Conservation (phyloP, 257 asterid genomes). For the Sherardia arvensis region DNA sequence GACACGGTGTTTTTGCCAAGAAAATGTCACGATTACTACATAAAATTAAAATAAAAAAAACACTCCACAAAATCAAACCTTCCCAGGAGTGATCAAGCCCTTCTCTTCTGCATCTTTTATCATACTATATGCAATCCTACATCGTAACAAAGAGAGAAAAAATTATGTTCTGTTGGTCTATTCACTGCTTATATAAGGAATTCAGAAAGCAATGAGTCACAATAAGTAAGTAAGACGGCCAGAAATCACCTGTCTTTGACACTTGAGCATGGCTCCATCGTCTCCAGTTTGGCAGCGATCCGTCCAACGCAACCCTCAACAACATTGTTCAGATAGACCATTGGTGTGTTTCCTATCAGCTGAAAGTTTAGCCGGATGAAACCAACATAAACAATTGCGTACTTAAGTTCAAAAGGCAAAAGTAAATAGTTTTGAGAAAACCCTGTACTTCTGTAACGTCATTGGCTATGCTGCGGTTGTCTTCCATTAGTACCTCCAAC, state of each 20-base stretch:
- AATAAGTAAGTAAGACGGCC: background rate
- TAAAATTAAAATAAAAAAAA: background rate
- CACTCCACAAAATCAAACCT: conserved; percentile 14
- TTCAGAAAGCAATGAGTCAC: background rate
- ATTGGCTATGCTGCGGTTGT: conserved; percentile 22
- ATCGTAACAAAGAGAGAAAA: background rate
- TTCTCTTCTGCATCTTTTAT: conserved; percentile 49
- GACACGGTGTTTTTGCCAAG: background rate
- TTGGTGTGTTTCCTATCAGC: conserved; percentile 41
- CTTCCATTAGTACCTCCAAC: conserved; percentile 19
- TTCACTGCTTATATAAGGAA: background rate
- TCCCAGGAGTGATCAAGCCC: conserved; percentile 37
- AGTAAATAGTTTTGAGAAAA: background rate
- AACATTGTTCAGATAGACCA: conserved; percentile 37
- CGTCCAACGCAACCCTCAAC: conserved; percentile 34
- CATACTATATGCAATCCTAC: conserved; percentile 41
- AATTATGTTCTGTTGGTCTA: background rate
- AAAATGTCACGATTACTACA: background rate
- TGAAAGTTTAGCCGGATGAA: conserved; percentile 2
- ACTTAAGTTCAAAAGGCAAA: background rate
- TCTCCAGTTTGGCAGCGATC: conserved; percentile 41
- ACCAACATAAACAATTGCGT: background rate
- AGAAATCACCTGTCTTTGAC: conserved; percentile 32
- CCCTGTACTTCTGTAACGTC: conserved; percentile 31
- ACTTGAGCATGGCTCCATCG: conserved; percentile 40